phyloP scores from a whole-genome alignment of 805 yeast genomes.

The Yarrowia sp. region DNA sequence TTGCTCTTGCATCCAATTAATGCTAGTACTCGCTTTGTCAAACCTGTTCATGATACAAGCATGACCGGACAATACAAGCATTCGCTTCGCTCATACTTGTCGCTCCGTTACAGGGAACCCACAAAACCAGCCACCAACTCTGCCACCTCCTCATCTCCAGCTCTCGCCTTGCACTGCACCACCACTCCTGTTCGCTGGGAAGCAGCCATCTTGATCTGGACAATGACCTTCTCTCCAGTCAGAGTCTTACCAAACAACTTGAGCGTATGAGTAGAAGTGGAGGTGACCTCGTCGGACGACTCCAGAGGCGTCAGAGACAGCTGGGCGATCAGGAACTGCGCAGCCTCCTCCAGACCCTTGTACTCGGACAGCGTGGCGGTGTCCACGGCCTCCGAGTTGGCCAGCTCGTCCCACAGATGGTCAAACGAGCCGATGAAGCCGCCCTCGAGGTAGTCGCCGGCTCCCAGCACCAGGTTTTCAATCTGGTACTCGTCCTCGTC shows the following conservation, averaged over 20 bases:
- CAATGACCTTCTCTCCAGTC: slow-evolving; percentile 57
- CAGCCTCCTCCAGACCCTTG: slow-evolving; percentile 60
- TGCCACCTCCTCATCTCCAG: slow-evolving; percentile 56
- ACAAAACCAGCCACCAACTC: slow-evolving; percentile 57
- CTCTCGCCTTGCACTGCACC: slow-evolving; percentile 40
- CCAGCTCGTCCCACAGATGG: slow-evolving; percentile 73
- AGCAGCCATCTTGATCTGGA: slow-evolving; percentile 54
- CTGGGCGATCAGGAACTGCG: slow-evolving; percentile 58
- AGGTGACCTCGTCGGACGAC: slow-evolving; percentile 66
- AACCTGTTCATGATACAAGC: no score
- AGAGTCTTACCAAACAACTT: slow-evolving; percentile 82
- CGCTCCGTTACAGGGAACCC: slow-evolving; percentile 41
- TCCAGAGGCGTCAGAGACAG: slow-evolving; percentile 78
- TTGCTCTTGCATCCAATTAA: no score
- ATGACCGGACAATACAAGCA: no score
- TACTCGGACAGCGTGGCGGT: slow-evolving; percentile 69
- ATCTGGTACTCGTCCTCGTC: slow-evolving; percentile 93
- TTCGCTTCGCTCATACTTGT: neutral
- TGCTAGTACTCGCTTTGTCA: no score
- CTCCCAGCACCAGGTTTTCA: slow-evolving; percentile 72
- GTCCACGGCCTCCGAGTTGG: slow-evolving; percentile 60
- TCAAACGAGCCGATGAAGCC: slow-evolving; percentile 79
- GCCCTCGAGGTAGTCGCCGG: slow-evolving; percentile 85
- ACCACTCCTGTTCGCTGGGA: slow-evolving; percentile 55
- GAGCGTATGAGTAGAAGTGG: slow-evolving; percentile 67